Conservation (phyloP, 2,329 filamentous ascomycete species). For the Cordyceps fumosorosea region DNA sequence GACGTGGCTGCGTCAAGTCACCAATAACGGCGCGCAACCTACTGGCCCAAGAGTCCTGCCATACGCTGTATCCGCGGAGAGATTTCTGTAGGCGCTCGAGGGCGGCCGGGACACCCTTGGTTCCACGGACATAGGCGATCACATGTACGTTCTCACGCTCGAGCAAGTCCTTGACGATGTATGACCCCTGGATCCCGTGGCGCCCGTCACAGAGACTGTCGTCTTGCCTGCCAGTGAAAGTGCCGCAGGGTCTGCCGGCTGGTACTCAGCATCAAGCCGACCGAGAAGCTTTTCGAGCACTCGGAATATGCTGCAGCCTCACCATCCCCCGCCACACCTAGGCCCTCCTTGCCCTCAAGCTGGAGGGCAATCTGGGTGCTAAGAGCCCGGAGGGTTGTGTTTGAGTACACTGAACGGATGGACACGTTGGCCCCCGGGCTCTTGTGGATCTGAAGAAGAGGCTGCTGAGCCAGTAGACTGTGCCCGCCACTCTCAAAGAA, state of each 20-base stretch:
- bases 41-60: slow-evolving; percentile 60
- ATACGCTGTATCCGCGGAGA: slow-evolving; percentile 71
- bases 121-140: slow-evolving; percentile 65
- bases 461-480: slow-evolving; percentile 57
- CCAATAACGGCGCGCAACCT: slow-evolving; percentile 64
- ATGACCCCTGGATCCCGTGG: slow-evolving; percentile 69
- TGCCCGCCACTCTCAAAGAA: slow-evolving; percentile 36
- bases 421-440: slow-evolving; percentile 23
- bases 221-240: slow-evolving; percentile 23
- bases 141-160: slow-evolving; percentile 41
- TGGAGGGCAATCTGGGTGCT: slow-evolving; percentile 26
- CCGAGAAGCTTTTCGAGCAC: slow-evolving; percentile 42
- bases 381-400: slow-evolving; percentile 24
- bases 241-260: slow-evolving; percentile 23
- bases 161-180: slow-evolving; percentile 70
- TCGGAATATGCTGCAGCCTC: slow-evolving; percentile 35
- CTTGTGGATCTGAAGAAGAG: slow-evolving; percentile 56
- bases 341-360: slow-evolving; percentile 1
- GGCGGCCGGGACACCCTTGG: slow-evolving; percentile 53
- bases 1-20: slow-evolving; percentile 63
- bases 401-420: slow-evolving; percentile 26
- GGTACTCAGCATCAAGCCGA: slow-evolving; percentile 39
- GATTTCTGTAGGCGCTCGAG: slow-evolving; percentile 60
- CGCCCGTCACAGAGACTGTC: slow-evolving; percentile 78
- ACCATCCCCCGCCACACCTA: neutral